Percentiles rank a stretch among this genome's conserved stretches.
These are phyloP conservation scores for Elaeagnus macrophylla DNA, from an alignment of 306 rosid genomes.

Conservation along the genomic window DNA sequence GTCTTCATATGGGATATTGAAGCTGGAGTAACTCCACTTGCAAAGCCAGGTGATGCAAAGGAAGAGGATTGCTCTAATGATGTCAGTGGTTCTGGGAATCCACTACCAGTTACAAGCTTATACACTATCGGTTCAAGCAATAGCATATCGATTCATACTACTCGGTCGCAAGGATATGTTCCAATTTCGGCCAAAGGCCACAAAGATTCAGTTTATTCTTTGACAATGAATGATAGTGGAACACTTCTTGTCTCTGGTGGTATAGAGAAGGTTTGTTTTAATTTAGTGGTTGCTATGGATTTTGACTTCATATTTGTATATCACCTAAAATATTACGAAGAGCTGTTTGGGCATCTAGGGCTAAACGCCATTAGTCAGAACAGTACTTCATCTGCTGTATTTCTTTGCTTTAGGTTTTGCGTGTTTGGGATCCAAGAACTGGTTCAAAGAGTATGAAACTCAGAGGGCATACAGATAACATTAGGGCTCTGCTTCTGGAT, in stretches of 20 bases:
- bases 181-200: constrained; percentile 95
- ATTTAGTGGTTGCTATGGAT: constrained; percentile 19
- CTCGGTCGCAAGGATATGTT: constrained; percentile 76
- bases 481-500: constrained; percentile 88
- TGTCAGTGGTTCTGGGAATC: constrained; percentile 61
- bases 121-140: constrained; percentile 78
- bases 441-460: constrained; percentile 94
- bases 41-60: constrained; percentile 59
- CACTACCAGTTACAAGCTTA: constrained; percentile 59
- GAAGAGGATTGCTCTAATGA: constrained; percentile 75
- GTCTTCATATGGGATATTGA: constrained; percentile 97
- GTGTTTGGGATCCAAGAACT: constrained; percentile 95
- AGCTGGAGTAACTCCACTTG: constrained; percentile 60
- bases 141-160: constrained; percentile 49
- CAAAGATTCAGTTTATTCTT: constrained; percentile 96
- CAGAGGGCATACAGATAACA: constrained; percentile 91
- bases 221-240: constrained; percentile 88
- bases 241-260: constrained; percentile 95
- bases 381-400: constrained; percentile 6
- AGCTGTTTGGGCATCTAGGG: constrained; percentile 3
- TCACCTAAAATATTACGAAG: constrained; percentile 9
- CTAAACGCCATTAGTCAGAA: constrained; percentile 1
- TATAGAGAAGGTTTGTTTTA: constrained; percentile 76
- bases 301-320: constrained; percentile 13
- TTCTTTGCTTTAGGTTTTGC: constrained; percentile 59